Base-by-base conservation (phyloP, 371 early-diverging fungal genomes). In the Lichtheimia corymbifera region DNA sequence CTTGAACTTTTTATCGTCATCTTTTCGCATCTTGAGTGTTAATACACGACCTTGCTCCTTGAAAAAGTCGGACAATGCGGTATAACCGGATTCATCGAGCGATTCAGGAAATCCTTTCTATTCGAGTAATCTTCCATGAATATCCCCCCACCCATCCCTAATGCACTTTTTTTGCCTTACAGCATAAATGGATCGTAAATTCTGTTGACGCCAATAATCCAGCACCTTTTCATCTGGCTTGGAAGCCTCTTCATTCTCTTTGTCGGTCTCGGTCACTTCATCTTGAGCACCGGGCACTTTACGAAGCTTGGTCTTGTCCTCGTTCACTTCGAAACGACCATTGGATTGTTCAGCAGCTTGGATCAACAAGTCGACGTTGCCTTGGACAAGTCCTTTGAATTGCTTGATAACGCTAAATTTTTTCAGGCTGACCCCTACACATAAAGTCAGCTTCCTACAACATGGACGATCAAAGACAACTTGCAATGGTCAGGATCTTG, bases 401-500 rank as follows among this genome's bases (percentile, higher is more conserved):
- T 73, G 71, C 58, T 80, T 80, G 55, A 80, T 75, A 22, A 62
- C 64, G 9, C 62, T 55, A 6, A 77, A 47, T 18, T 75, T 77
- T 53, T 77, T 80, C 28, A 80, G 45, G 3, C 74, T 68, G 55
- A 80, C 66, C 80, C 80, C 80, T 80, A 67, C 52, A 7, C 14
- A 44, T 2, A 20, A 17, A 53, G 47, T 47, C n/a, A 18, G 22
- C 47, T 18, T 45, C 45, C 22, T 22, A 22, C 5, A 5, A 13
- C 12, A 5, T 5, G 24, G 11, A 18, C n/a, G 22, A 43, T 50
- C 35, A 18, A 47, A 44, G 40, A 35, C 13, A 42, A 53, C 66
- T 65, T 73, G 77, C 80, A 80, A 43, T 72, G 71, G 58, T 75
- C 80, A 25, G 76, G 69, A 59, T 71, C 59, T 59, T 72, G 77